These are phyloP conservation scores for Coccomyxa sp. DNA, from an alignment of 139 green algal species.

Conservation along the genomic window DNA sequence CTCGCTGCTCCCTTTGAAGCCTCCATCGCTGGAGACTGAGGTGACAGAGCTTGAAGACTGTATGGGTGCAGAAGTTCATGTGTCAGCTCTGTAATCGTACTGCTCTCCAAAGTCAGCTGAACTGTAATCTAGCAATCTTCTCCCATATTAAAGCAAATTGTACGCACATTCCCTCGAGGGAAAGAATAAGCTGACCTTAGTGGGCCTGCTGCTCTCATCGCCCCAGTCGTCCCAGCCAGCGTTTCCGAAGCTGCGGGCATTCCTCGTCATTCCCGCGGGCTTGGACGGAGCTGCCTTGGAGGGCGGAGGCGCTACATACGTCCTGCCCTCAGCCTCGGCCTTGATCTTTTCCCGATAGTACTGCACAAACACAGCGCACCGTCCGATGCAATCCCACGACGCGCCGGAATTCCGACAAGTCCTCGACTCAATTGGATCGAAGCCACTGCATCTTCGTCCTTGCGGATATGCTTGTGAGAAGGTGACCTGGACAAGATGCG, in stretches of 20 bases:
- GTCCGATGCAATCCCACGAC: neutral
- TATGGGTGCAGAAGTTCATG: neutral
- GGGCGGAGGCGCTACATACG: constrained; percentile 65
- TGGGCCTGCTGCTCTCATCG: neutral
- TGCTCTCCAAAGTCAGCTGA: no score
- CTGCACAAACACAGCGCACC: constrained; percentile 28
- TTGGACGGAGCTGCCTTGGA: constrained; percentile 12
- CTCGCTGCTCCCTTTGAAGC: constrained; percentile 31
- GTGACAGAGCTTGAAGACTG: neutral
- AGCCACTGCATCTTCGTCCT: no score
- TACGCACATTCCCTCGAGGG: no score
- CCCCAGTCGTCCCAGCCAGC: constrained; percentile 82
- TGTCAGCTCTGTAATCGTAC: no score
- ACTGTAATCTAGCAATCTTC: no score
- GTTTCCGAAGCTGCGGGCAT: constrained; percentile 11
- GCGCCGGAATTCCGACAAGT: neutral
- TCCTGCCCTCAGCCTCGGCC: constrained; percentile 71
- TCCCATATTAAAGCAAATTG: no score
- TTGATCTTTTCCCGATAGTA: constrained; percentile 83
- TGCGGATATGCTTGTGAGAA: no score
- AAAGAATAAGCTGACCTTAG: no score
- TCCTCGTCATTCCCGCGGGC: constrained; percentile 1
- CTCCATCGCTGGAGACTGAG: neutral
- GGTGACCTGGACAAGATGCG: no score
- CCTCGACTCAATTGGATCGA: no score